Base-by-base conservation (phyloP, 2,329 filamentous ascomycete genomes). In the Chaetoscypha palmicola region DNA sequence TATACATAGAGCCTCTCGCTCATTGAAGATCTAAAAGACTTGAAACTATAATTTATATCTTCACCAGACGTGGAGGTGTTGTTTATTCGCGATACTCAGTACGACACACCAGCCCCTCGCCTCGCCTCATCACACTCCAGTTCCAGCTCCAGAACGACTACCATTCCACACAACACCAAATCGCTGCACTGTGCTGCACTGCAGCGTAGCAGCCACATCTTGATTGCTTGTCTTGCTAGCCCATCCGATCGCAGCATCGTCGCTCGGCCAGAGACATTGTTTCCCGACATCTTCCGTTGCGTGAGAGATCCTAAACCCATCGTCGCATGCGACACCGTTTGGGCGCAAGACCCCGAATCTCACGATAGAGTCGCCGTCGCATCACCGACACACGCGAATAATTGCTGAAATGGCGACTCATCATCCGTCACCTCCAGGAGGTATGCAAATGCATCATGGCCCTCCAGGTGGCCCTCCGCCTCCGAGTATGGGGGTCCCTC, bases 361-460 rank as follows among this genome's bases (percentile, higher is more conserved):
- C 26, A 7, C 12, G 24, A 28, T 7, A 28, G 7, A 28, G 12
- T 28, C 24, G 24, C 24, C 37, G 20, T 14, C 24, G 23, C 19
- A 24, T 38, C 30, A 22, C 42, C 21, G 35, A 22, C 42, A 23
- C 31, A 11, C 19, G 19, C 39, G n/a, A 37, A 16, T 31, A 33
- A 36, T 17, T 19, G 12, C 31, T 20, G 45, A 38, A 40, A 63
- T 62, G 60, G 58, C 59, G n/a, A 52, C 50, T 28, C 59, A 62
- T 49, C 60, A 62, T 48, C 60, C 59, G 16, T 61, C 59, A 24
- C 56, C 60, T 38, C 57, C 60, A 41, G 51, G 85, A 47, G 84
- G 86, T 68, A 84, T 90, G 68, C 58, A 57, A 49, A 53, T 62
- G 49, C 58, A 61, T 38, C 60, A 62, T 56, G 56, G 55, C n/a